Evolutionary conservation across 106 monocot genomes (phyloP), one percentile per base, ranked within the genome.

Genomic region (Xerophyta viscosa): DNA sequence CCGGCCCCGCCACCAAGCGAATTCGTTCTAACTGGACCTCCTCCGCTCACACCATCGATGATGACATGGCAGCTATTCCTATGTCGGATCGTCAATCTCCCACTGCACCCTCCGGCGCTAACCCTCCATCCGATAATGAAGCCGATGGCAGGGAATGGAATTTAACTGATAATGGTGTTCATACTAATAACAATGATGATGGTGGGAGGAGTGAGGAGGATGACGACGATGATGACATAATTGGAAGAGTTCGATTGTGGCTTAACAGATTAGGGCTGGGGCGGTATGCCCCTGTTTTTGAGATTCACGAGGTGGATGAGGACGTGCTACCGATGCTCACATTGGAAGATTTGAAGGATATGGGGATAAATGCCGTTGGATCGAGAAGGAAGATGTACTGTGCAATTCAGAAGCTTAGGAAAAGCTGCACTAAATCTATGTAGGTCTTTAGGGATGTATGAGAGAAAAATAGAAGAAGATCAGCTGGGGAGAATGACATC

Each of bases 261-360:
- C 66, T 87, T 39, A 50, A 77, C 37, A 45, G 71, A 33, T 48
- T 91, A 28, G 82, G 98, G 45, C 52, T 99, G 13, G 82, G 56
- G 17, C 66, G 79, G 44, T 99, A 99, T 24, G 74, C 59, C 0
- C 75, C 66, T 5, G 74, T 83, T 30, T 99, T 91, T 29, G 90
- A 99, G 77, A 75, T 83, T 12, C 90, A 91, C 45, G 98, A 91
- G 72, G 90, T 90, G 48, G 98, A 99, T 48, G 74, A 74, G n/a
- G 82, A 80, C 46, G 90, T 83, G 45, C 68, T 99, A 27, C 90
- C 90, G 6, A 19, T 86, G 50, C 66, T 99, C 50, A 90, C 98
- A 0, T 18, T 90, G 39, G 86, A 91, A 29, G 98, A 99, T 48
- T 49, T 99, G 51, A 90, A 72, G 64, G 90, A 99, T 29, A 99